Evolutionary conservation across 352 stramenopile genomes (phyloP).

Genomic region (Albugo candida): DNA sequence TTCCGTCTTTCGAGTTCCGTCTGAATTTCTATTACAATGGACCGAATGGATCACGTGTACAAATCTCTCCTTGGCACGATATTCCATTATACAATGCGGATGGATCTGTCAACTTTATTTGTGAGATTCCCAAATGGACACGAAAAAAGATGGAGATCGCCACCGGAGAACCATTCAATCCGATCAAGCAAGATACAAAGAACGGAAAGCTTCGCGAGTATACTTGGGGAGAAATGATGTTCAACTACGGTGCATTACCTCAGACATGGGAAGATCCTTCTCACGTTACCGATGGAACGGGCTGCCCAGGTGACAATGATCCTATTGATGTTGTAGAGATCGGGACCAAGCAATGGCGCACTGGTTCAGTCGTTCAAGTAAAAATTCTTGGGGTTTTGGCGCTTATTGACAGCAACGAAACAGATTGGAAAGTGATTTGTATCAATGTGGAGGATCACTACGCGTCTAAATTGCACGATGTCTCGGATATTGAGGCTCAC

Average conservation of each 20-base stretch:
- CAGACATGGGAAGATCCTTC: conserved; percentile 98
- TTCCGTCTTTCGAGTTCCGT: conserved; percentile 77
- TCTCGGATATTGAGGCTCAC: conserved; percentile 90
- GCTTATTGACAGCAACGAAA: conserved; percentile 99
- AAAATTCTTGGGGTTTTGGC: conserved; percentile 96
- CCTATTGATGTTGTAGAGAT: conserved; percentile 98
- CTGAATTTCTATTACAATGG: conserved; percentile 81
- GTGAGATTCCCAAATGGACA: conserved; percentile 97
- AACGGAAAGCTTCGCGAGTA: conserved; percentile 95
- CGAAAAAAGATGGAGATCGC: conserved; percentile 99
- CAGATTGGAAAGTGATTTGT: conserved; percentile 98
- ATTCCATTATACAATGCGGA: conserved; percentile 88
- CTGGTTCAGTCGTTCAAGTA: conserved; percentile 89
- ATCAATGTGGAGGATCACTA: conserved; percentile 95
- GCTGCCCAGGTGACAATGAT: conserved; percentile 90
- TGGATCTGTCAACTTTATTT: conserved; percentile 77
- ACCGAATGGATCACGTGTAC: conserved; percentile 37
- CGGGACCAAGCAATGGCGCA: conserved; percentile 82
- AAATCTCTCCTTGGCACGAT: conserved; percentile 97
- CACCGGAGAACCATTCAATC: conserved; percentile 89
- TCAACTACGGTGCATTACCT: conserved; percentile 98
- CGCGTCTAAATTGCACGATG: conserved; percentile 92
- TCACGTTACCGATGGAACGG: conserved; percentile 65
- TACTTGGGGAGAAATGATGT: conserved; percentile 92
- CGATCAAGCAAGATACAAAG: conserved; percentile 98